Evolutionary conservation across 2,329 filamentous ascomycete species (phyloP).

Genomic region (Aspergillus oerlinghausenensis): DNA sequence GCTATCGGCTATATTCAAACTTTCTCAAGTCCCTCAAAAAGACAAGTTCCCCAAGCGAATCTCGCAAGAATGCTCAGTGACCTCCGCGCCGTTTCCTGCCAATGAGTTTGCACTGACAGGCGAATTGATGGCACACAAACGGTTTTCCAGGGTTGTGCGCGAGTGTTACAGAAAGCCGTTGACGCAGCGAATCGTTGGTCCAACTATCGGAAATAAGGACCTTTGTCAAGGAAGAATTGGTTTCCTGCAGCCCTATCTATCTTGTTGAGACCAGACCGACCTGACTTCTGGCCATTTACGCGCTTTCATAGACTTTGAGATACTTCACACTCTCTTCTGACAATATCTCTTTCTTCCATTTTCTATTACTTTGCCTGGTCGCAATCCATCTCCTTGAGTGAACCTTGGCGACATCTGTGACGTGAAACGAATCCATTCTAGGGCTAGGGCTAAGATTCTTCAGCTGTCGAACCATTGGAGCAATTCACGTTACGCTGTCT

Average conservation of each 20-base stretch:
- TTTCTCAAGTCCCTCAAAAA: background rate
- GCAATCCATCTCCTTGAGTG: background rate
- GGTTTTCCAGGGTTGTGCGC: constrained; percentile 12
- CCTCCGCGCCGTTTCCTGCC: constrained; percentile 13
- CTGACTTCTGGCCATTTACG: background rate
- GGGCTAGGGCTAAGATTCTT: background rate
- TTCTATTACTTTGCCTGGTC: constrained; percentile 8
- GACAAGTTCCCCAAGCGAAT: background rate
- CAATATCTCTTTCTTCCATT: background rate
- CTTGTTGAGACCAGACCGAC: background rate
- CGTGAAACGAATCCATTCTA: background rate
- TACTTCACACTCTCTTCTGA: background rate
- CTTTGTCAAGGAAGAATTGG: background rate
- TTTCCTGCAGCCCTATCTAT: constrained; percentile 3
- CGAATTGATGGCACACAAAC: constrained; percentile 19
- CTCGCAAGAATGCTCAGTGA: constrained; percentile 16
- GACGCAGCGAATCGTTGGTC: constrained; percentile 7
- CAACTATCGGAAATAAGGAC: constrained; percentile 1
- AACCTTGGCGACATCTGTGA: background rate
- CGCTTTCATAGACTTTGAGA: background rate
- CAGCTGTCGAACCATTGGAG: background rate
- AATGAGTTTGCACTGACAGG: constrained; percentile 19
- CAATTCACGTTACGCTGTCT: background rate
- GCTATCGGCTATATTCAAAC: background rate
- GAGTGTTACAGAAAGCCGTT: constrained; percentile 11